Evolutionary conservation across 441 rosid genomes (phyloP), one percentile per base, ranked within the genome.

Genomic region (Brassica balearica): DNA sequence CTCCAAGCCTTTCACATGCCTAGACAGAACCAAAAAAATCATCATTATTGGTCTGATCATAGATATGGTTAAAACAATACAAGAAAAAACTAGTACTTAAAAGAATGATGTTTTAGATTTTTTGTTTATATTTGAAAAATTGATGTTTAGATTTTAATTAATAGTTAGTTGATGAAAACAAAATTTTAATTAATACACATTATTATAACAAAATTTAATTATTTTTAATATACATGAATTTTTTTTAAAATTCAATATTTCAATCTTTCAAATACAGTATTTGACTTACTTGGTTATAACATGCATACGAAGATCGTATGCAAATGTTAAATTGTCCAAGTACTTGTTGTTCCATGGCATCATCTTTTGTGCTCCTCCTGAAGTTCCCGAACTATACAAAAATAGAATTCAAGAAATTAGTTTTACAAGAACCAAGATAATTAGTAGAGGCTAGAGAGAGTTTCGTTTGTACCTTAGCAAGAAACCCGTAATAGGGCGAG

Each of bases 281-380:
- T 2, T 4, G 20, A 64, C 87, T 84, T 73, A 88, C 97, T 91
- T 88, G 83, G 82, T 83, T 80, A 91, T 84, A 56, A 88, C 81
- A 1, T 85, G 85, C 72, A 84, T 77, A 65, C 82, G 82, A 80
- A 80, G 82, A 88, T 87, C 87, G 59, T 84, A 84, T 69, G 83
- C 80, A 65, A 90, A 83, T 25, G 89, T 82, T 67, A 83, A 82
- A 60, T 89, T 84, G 71, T 87, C 86, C 84, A 84, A 77, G 71
- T 88, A 86, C 78, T 86, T 88, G 67, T 77, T 85, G 46, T 90
- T 89, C 63, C 91, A 86, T 51, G 97, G 96, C 91, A 91, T 89
- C 90, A 91, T 68, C 75, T 93, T 93, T 20, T 91, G 92, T 53
- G 85, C 85, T 36, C 97, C 96, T 25, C 90, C 96, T 1, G 96